Conservation (phyloP, 2,329 filamentous ascomycete genomes). For the Cytospora leucostoma region DNA sequence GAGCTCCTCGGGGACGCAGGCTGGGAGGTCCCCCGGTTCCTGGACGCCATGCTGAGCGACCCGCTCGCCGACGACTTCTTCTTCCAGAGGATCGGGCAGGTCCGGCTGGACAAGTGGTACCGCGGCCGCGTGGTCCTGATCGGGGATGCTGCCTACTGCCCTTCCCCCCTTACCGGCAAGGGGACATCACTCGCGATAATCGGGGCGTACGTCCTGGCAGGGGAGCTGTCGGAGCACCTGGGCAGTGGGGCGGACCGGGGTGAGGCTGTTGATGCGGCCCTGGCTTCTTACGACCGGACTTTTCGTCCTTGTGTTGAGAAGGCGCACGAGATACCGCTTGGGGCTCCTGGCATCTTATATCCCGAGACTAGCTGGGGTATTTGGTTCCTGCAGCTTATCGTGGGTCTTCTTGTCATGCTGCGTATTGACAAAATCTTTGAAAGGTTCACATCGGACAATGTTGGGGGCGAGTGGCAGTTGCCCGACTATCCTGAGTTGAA, state of each 20-base stretch:
- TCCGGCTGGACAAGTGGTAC: conserved; percentile 48
- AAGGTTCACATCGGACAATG: conserved; percentile 20
- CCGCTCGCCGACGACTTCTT: conserved; percentile 49
- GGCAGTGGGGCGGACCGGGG: conserved; percentile 12
- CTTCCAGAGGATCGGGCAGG: conserved; percentile 45
- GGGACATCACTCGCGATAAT: conserved; percentile 52
- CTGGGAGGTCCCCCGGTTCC: conserved; percentile 47
- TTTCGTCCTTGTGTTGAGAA: conserved; percentile 48
- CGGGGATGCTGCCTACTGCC: conserved; percentile 57
- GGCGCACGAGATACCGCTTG: conserved; percentile 38
- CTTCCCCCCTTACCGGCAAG: conserved; percentile 51
- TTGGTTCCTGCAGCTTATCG: conserved; percentile 18
- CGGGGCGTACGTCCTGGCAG: conserved; percentile 58
- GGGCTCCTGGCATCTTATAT: conserved; percentile 11
- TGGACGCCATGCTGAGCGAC: conserved; percentile 42
- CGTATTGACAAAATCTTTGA: conserved; percentile 10
- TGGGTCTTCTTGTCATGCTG: conserved; percentile 3
- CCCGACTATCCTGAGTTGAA: conserved; percentile 23
- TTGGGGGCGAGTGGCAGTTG: conserved; percentile 22
- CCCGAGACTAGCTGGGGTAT: conserved; percentile 24
- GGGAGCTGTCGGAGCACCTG: conserved; percentile 47
- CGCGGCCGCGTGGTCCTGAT: conserved; percentile 51
- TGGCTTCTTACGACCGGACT: conserved; percentile 46
- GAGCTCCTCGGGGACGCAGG: conserved; percentile 35
- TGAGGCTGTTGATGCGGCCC: conserved; percentile 36